Base-by-base conservation (phyloP, 1,139 yeast species). In the Taphrina communis region DNA sequence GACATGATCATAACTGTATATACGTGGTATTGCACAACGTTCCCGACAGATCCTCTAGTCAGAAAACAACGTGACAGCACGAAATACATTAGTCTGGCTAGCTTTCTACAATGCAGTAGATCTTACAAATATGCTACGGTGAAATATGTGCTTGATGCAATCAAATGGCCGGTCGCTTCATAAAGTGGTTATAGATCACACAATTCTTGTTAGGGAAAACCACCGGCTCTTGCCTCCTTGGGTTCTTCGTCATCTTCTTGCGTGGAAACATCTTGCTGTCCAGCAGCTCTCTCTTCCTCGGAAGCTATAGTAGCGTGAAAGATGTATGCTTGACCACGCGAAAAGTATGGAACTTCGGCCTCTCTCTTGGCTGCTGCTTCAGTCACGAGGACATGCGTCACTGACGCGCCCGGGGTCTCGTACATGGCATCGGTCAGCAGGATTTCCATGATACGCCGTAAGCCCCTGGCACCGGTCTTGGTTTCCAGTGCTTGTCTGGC, bases 391-490 rank as follows among this genome's bases (percentile, higher is more conserved):
- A 83, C 85, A 72, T 79, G 82, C 36, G 81, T 76, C 8, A 82
- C 78, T 0, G 84, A 83, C 21, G 84, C 81, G 6, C 81, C 84
- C 0, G 87, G 87, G 71, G 85, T 82, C 61, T 84, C 87, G 74
- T 80, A 84, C 73, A 84, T 84, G 7, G 84, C 84, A 61, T 81
- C 80, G 21, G 84, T 74, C 31, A 84, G 74, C n/a, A 84, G 71
- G 60, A 83, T 78, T 69, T 84, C 86, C 80, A 84, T 78, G 11
- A 84, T 81, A 1, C 84, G 82, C 71, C 85, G 77, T 52, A 84
- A 74, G 0, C 87, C 87, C 72, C 87, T 78, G 0, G 87, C 87
- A 35, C 87, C 87, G 0, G 86, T 84, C 2, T 85, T 85, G 71
- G 82, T 84, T 48, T 76, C 75, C 56, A 82, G 72, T 0, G 86